Conservation (phyloP, 345 rosid genomes). For the Melaleuca alternifolia region DNA sequence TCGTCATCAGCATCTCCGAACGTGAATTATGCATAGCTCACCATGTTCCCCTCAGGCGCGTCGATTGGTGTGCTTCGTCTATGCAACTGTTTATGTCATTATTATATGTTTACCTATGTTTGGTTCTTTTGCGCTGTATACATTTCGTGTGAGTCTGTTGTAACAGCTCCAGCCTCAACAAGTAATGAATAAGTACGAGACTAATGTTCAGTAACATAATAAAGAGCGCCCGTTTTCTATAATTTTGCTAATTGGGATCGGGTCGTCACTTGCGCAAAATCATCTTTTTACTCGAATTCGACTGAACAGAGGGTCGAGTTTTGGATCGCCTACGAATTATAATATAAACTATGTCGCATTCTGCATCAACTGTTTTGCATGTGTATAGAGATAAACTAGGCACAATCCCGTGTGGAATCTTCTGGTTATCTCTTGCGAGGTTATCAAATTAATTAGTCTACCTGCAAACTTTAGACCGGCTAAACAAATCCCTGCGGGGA, state of each 20-base stretch:
- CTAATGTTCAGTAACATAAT: not conserved
- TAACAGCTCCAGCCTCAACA: not conserved
- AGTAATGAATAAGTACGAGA: not conserved
- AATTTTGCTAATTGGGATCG: not conserved
- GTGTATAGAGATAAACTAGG: not conserved
- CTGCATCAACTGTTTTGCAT: not conserved
- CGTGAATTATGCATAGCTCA: not conserved
- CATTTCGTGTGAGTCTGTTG: not conserved
- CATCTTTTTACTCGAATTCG: too few relatives aligned
- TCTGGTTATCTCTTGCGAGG: not conserved
- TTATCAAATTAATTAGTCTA: not conserved
- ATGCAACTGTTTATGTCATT: not conserved
- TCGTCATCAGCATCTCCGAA: not conserved
- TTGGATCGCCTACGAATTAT: too few relatives aligned
- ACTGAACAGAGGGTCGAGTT: not conserved
- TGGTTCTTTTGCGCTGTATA: not conserved
- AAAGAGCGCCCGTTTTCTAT: not conserved
- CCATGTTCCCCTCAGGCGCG: too few relatives aligned
- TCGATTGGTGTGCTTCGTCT: not conserved
- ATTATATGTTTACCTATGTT: not conserved
- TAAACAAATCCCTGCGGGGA: not conserved
- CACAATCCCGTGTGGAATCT: not conserved
- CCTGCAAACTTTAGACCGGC: not conserved
- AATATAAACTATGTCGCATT: not conserved
- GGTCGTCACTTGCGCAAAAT: too few relatives aligned